These are phyloP conservation scores for Chaetoceros muelleri DNA, from an alignment of 108 stramenopile genomes.

Conservation along the genomic window DNA sequence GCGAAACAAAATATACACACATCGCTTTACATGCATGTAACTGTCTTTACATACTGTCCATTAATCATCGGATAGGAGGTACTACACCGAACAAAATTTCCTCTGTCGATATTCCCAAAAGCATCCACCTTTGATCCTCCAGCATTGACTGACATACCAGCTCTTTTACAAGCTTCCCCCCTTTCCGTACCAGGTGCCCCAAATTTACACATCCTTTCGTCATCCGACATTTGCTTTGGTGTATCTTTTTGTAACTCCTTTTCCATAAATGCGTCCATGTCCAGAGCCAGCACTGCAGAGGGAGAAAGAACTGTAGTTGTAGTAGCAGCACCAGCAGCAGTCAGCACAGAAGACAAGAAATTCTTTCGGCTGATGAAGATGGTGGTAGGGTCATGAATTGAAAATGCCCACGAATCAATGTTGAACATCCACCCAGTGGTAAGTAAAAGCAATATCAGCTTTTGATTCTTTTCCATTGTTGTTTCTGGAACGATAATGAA, in stretches of 20 bases:
- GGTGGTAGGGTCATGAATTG: too few species aligned
- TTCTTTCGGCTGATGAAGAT: too few species aligned
- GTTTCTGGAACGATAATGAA: too few species aligned
- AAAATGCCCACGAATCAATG: too few species aligned
- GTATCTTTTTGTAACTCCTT: constrained; percentile 15
- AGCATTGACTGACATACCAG: constrained; percentile 21
- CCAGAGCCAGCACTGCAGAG: constrained; percentile 13
- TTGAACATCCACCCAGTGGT: too few species aligned
- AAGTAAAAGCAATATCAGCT: too few species aligned
- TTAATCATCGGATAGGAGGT: constrained; percentile 6
- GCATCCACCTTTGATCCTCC: constrained; percentile 18
- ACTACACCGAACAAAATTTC: constrained; percentile 33
- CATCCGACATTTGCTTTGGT: constrained; percentile 15
- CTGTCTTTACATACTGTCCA: neutral
- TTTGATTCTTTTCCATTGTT: too few species aligned
- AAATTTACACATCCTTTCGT: constrained; percentile 39
- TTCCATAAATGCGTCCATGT: constrained; percentile 25
- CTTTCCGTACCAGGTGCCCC: constrained; percentile 30
- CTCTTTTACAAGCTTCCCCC: constrained; percentile 41
- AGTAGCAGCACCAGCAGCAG: neutral
- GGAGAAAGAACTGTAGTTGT: neutral
- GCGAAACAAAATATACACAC: too few species aligned
- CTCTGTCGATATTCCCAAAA: constrained; percentile 42
- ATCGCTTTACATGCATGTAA: neutral
- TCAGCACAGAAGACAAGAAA: too few species aligned